Evolutionary conservation across 2,329 filamentous ascomycete genomes (phyloP), one percentile per base, ranked within the genome.

Genomic region (Sphaerulina musiva): DNA sequence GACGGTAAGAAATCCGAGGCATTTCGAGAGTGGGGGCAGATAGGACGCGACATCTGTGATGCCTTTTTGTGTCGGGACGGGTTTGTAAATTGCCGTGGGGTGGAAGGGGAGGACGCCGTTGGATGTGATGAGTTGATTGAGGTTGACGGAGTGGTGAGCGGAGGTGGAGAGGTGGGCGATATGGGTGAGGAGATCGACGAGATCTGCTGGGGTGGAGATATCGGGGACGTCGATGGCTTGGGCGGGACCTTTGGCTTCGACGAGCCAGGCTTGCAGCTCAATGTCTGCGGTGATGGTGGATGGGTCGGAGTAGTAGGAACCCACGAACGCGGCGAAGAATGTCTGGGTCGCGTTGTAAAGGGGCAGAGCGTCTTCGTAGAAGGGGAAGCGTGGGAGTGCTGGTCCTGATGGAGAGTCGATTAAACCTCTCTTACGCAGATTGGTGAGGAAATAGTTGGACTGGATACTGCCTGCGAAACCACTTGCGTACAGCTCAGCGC

Each of bases 241-340:
- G 0, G 74, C 74, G 1, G 59, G 54, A 1, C 63, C 65, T 46
- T 64, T 69, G 23, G 71, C 72, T 65, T 78, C 75, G 1, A 48
- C 43, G 29, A 75, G 67, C 75, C 75, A 78, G n/a, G 66, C 66
- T 51, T 74, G 70, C 1, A 78, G 61, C 54, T 78, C 76, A 0
- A 44, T 20, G 58, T 79, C 76, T 53, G 48, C 1, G 51, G 48
- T 8, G 20, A 78, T 57, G 6, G 62, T 64, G 1, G 49, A 46
- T 45, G 72, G 65, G 29, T 58, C 60, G 2, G 54, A 3, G 63
- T 79, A 79, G 64, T 76, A 78, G 0, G 75, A 71, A 39, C 72
- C 61, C n/a, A 78, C 67, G 53, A 76, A 74, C 2, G 67, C 52
- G 8, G 59, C 61, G 58, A 76, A 70, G 62, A 78, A 78, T 0